phyloP scores from a whole-genome alignment of 768 basidiomycete genomes.

The Terana coerulea region DNA sequence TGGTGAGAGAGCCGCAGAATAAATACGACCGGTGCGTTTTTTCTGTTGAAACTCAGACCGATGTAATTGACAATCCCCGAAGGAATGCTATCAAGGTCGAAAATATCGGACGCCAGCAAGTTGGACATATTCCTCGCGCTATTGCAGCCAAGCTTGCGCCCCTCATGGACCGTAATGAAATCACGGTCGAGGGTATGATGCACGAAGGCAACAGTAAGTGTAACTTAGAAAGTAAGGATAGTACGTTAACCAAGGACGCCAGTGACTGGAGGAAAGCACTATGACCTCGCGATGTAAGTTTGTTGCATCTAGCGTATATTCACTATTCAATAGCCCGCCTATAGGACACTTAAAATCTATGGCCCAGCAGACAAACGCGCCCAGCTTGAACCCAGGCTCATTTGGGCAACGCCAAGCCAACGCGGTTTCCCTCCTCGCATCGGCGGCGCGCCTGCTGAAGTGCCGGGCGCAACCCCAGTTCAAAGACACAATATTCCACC shows the following conservation, averaged over 20 bases:
- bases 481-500: slow-evolving; percentile 6
- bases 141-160: slow-evolving; percentile 62
- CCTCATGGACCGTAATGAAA: slow-evolving; percentile 56
- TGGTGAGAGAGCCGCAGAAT: slow-evolving; percentile 67
- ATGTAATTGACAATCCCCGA: not conserved
- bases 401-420: slow-evolving; percentile 73
- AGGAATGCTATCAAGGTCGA: slow-evolving; percentile 81
- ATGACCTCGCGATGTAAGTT: slow-evolving; percentile 60
- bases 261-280: slow-evolving; percentile 33
- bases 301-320: not conserved
- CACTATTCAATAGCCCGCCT: not conserved
- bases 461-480: slow-evolving; percentile 15
- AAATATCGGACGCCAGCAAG: slow-evolving; percentile 71
- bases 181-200: slow-evolving; percentile 71
- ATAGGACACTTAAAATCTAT: slow-evolving; percentile 68
- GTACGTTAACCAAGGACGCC: not conserved
- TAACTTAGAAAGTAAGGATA: not conserved
- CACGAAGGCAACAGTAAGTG: slow-evolving; percentile 64
- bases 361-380: slow-evolving; percentile 57
- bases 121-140: slow-evolving; percentile 72
- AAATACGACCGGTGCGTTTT: slow-evolving; percentile 54
- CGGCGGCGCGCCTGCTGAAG: slow-evolving; percentile 10
- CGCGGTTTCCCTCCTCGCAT: slow-evolving; percentile 44
- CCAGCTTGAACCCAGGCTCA: slow-evolving; percentile 59
- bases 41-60: not conserved